Evolutionary conservation across 192 early-diverging fungal species (phyloP), one percentile per base, ranked within the genome.

Genomic region (Coemansia furcata): DNA sequence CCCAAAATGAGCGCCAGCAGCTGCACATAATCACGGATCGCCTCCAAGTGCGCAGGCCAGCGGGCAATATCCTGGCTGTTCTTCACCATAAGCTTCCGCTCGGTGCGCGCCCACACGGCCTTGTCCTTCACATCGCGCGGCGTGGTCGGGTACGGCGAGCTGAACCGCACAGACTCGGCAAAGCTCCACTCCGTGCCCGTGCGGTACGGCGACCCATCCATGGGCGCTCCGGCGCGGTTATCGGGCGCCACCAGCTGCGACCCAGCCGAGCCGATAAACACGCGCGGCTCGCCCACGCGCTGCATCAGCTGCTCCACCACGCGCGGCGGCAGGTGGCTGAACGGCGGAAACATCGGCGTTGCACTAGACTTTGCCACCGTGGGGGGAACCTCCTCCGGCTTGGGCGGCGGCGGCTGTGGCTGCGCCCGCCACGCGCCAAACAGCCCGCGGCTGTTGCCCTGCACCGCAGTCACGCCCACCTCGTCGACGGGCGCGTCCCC

Each of bases 141-240:
- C 0, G 60, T 60, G 6, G 71, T 70, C 29, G 80, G 80, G 36
- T 82, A 82, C 15, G 80, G 80, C 52, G 74, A 82, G 71, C 80
- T 82, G 52, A 82, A 82, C 62, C 64, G 42, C 3, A 77, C 66
- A 37, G 80, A 77, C 62, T 68, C 68, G 36, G 66, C 42, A 70
- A 83, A 83, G 37, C 46, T 73, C 81, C 81, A 83, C 50, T 83
- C 81, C 2, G 76, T 78, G 60, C 81, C 81, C 0, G 81, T 72
- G 15, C 76, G 68, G 70, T 78, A 83, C 29, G 76, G 81, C 43
- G 50, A 67, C 23, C 23, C 23, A 26, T 26, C 23, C 23, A 26
- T 26, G 23, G 23, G 23, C 23, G 23, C 23, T 26, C 63, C 0
- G 63, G 39, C 3, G 29, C 19, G 40, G 72, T 83, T 78, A 47